phyloP scores from a whole-genome alignment of 2,329 filamentous ascomycete genomes.

The Penicillium freii region DNA sequence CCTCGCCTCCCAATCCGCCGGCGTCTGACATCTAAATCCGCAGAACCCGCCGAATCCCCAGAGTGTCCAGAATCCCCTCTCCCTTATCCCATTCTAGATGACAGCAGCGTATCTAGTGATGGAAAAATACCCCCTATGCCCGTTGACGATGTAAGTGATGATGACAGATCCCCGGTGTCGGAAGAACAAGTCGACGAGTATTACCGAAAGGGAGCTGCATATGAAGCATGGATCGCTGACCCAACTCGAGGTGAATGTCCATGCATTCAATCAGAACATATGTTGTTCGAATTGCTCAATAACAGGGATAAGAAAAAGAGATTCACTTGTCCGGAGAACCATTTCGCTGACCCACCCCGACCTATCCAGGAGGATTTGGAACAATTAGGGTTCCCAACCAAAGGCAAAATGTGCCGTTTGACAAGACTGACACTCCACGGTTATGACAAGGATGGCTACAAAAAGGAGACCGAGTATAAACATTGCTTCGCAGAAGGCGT shows the following conservation, averaged over 20 bases:
- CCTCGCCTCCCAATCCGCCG: not conserved
- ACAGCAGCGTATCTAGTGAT: not conserved
- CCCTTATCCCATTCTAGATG: not conserved
- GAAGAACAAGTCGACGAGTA: not conserved
- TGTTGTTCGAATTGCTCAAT: not conserved
- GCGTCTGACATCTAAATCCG: not conserved
- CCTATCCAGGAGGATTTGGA: not conserved
- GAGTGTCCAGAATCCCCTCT: not conserved
- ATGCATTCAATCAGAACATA: not conserved
- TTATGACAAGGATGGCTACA: not conserved
- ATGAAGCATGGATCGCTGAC: not conserved
- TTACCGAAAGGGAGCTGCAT: not conserved
- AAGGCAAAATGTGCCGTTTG: not conserved
- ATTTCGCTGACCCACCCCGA: not conserved
- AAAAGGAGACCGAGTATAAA: not conserved
- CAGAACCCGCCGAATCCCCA: not conserved
- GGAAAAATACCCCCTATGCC: accelerated
- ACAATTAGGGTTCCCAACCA: not conserved
- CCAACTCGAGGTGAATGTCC: not conserved
- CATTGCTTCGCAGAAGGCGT: not conserved
- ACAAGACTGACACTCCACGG: not conserved
- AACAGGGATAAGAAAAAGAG: not conserved
- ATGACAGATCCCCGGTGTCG: not conserved
- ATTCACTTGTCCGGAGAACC: not conserved
- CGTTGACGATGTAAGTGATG: accelerated